Evolutionary conservation across 1,284 basidiomycete species (phyloP).

Genomic region (Kalmanozyma brasiliensis): DNA sequence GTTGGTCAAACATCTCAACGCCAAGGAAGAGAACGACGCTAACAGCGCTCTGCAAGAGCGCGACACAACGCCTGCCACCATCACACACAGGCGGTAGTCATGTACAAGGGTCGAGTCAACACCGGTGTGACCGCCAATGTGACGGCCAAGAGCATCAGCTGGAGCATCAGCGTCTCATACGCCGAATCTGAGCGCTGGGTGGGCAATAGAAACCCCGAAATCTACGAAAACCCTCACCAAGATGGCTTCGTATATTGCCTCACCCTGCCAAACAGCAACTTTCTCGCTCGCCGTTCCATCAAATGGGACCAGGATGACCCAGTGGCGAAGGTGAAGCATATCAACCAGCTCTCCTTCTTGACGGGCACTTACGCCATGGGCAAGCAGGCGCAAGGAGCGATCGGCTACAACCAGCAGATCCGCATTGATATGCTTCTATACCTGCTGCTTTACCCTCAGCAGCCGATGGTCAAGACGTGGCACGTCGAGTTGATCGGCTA

Average conservation of each 20-base stretch:
- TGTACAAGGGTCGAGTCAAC: too few relatives aligned
- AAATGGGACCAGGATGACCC: too few relatives aligned
- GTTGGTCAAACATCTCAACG: too few relatives aligned
- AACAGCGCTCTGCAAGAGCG: too few relatives aligned
- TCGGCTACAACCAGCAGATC: slow-evolving; percentile 97
- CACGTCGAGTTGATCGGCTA: slow-evolving; percentile 90
- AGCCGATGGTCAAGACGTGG: slow-evolving; percentile 99
- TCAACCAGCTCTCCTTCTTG: too few relatives aligned
- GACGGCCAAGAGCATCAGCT: slow-evolving; percentile 5
- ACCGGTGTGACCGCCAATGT: too few relatives aligned
- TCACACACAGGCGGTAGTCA: too few relatives aligned
- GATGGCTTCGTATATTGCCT: slow-evolving; percentile 28
- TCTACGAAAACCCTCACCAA: slow-evolving; percentile 10
- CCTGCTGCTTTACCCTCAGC: slow-evolving; percentile 97
- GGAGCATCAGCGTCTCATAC: not conserved
- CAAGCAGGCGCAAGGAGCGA: slow-evolving; percentile 99
- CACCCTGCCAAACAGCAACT: slow-evolving; percentile 14
- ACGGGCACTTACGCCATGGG: slow-evolving; percentile 99
- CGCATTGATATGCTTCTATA: slow-evolving; percentile 98
- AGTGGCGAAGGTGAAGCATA: too few relatives aligned
- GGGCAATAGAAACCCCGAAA: slow-evolving; percentile 3
- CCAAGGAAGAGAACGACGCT: too few relatives aligned
- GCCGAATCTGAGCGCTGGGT: slow-evolving; percentile 3
- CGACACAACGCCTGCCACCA: too few relatives aligned
- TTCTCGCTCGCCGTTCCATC: slow-evolving; percentile 21